Evolutionary conservation across 441 rosid genomes (phyloP).

Genomic region (Adansonia grandidieri): DNA sequence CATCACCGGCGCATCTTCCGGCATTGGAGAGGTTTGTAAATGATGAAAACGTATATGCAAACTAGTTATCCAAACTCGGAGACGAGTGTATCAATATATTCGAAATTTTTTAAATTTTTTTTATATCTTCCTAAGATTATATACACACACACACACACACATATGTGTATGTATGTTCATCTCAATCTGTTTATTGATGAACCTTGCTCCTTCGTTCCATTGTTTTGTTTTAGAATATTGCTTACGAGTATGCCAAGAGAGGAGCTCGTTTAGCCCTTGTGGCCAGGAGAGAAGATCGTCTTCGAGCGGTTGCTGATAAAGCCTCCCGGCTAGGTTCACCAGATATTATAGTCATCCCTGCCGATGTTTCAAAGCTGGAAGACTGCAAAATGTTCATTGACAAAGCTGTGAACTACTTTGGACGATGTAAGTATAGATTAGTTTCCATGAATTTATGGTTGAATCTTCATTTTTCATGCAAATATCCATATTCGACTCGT

Average conservation of each 20-base stretch:
- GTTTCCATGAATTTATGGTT: background rate
- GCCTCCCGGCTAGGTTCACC: conserved; percentile 41
- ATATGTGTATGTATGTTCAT: no score
- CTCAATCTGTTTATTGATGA: background rate
- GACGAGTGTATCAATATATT: background rate
- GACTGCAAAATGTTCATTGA: conserved; percentile 41
- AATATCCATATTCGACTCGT: no score
- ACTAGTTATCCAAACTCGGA: background rate
- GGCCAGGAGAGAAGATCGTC: conserved; percentile 34
- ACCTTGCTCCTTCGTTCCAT: background rate
- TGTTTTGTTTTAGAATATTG: conserved; percentile 28
- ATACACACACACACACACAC: no score
- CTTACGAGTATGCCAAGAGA: conserved; percentile 43
- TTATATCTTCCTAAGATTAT: no score
- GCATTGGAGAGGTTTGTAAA: conserved; percentile 45
- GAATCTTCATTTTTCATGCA: background rate
- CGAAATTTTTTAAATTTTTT: no score
- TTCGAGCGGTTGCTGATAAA: conserved; percentile 37
- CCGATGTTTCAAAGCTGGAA: conserved; percentile 42
- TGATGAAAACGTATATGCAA: background rate
- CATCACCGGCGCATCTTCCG: conserved; percentile 52
- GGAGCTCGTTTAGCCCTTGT: conserved; percentile 39
- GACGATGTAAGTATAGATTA: conserved; percentile 32
- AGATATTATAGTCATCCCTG: conserved; percentile 38
- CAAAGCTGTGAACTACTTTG: conserved; percentile 39